Conservation (phyloP, 805 yeast species). For the Candida gorgasii region DNA sequence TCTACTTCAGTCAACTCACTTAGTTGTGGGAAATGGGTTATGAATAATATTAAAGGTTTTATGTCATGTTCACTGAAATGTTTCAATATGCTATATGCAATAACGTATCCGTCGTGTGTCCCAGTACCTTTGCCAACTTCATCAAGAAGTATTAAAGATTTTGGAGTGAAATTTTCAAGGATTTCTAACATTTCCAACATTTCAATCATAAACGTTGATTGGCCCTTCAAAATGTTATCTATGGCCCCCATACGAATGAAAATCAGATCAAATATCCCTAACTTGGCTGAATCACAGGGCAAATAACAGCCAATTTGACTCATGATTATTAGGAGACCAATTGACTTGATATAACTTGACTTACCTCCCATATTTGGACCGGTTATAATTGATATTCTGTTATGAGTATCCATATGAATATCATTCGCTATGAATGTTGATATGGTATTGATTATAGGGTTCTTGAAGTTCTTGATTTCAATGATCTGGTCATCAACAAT, state of each 20-base stretch:
- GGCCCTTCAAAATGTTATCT: constrained; percentile 72
- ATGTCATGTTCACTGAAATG: constrained; percentile 45
- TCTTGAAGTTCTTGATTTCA: constrained; percentile 56
- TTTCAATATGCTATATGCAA: constrained; percentile 71
- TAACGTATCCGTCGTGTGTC: constrained; percentile 71
- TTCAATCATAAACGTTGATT: constrained; percentile 83
- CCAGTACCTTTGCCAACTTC: constrained; percentile 84
- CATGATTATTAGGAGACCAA: constrained; percentile 70
- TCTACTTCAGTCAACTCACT: constrained; percentile 48
- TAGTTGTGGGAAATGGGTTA: constrained; percentile 80
- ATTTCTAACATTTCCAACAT: constrained; percentile 66
- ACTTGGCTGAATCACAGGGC: constrained; percentile 60
- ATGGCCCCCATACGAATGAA: constrained; percentile 86
- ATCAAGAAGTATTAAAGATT: constrained; percentile 66
- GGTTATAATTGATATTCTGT: constrained; percentile 64
- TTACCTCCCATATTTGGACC: constrained; percentile 94
- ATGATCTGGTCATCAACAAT: constrained; percentile 44
- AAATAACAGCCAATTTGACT: constrained; percentile 77
- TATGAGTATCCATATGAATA: constrained; percentile 47
- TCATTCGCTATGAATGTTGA: constrained; percentile 66
- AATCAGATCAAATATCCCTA: constrained; percentile 74
- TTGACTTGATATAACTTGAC: constrained; percentile 71
- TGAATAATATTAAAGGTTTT: constrained; percentile 67
- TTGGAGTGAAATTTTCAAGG: constrained; percentile 49
- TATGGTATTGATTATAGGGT: constrained; percentile 64